phyloP scores from a whole-genome alignment of 2,329 filamentous ascomycete genomes.

The Fusarium domesticum region DNA sequence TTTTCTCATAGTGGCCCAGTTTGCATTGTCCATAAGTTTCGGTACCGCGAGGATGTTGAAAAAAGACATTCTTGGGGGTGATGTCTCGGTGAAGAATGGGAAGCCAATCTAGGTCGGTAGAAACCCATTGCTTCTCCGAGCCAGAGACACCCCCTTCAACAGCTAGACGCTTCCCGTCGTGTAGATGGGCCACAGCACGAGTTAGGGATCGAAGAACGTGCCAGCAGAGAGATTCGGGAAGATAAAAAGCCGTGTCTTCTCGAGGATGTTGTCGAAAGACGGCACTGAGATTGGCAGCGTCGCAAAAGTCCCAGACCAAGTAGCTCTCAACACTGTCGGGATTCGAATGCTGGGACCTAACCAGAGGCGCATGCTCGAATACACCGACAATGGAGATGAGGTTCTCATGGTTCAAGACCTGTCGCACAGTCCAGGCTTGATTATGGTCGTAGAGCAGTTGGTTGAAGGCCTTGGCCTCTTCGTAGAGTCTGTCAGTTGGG shows the following conservation, averaged over 20 bases:
- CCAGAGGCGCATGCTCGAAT: constrained; percentile 27
- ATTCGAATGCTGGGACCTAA: constrained; percentile 6
- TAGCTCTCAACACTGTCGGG: constrained; percentile 27
- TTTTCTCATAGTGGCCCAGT: constrained; percentile 47
- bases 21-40: constrained; percentile 55
- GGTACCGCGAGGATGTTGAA: constrained; percentile 45
- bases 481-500: constrained; percentile 9
- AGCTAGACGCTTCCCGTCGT: constrained; percentile 43
- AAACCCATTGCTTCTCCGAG: constrained; percentile 9
- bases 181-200: constrained; percentile 50
- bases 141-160: constrained; percentile 7
- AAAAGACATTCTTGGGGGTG: constrained; percentile 47
- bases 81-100: constrained; percentile 51
- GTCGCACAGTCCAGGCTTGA: constrained; percentile 30
- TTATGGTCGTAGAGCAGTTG: constrained; percentile 19
- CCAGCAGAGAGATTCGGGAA: constrained; percentile 55
- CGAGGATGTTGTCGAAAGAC: constrained; percentile 35
- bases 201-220: constrained; percentile 50
- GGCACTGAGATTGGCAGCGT: constrained; percentile 47
- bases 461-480: constrained; percentile 24
- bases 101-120: constrained; percentile 45
- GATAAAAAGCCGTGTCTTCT: constrained; percentile 30
- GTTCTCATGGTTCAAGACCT: constrained; percentile 50
- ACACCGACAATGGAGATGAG: constrained; percentile 43
- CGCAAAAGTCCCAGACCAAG: constrained; percentile 52